Base-by-base conservation (phyloP, 2,329 filamentous ascomycete genomes). In the Stemphylium lycopersici region DNA sequence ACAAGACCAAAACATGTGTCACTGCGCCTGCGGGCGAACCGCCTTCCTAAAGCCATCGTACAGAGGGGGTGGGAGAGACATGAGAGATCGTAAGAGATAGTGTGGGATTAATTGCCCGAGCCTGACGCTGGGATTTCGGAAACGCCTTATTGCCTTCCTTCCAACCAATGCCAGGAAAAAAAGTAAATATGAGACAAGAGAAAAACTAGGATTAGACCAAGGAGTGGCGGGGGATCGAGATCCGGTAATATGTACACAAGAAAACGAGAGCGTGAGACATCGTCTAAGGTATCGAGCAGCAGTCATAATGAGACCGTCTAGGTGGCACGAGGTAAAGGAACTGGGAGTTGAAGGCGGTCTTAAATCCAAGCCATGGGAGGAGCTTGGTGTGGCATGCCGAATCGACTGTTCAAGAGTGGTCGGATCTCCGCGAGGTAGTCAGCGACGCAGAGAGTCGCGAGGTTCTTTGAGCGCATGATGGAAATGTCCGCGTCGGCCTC, bases 341-440 rank as follows among this genome's bases (percentile, higher is more conserved):
- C 26, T 43, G 22, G 31, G 32, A 13, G 32, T 39, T 7, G n/a
- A 24, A 8, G 6, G 8, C 15, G 36, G 39, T 29, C 50, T 67
- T 44, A 75, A 55, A 75, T 75, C 72, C 72, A 75, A 15, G 72
- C 72, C 68, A 73, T 66, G 13, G 69, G 58, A 16, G 63, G 56
- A 4, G 64, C 51, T 40, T 60, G 59, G 40, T 62, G 55, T 32
- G 61, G 50, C 48, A 58, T 33, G 40, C 66, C 65, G 48, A 68
- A 66, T 10, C 62, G 57, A 15, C 33, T 45, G 47, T 34, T 66
- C 59, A 70, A 73, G 6, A 96, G 77, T 51, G 83, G 84, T 62
- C 90, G 83, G 52, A 98, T 89, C 71, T 96, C 93, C 39, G 81
- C 79, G 55, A 96, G 78, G 77, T 99, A 99, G 67, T 96, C 93